phyloP scores from a whole-genome alignment of 305 asterid species.

The Fraxinus albicans region DNA sequence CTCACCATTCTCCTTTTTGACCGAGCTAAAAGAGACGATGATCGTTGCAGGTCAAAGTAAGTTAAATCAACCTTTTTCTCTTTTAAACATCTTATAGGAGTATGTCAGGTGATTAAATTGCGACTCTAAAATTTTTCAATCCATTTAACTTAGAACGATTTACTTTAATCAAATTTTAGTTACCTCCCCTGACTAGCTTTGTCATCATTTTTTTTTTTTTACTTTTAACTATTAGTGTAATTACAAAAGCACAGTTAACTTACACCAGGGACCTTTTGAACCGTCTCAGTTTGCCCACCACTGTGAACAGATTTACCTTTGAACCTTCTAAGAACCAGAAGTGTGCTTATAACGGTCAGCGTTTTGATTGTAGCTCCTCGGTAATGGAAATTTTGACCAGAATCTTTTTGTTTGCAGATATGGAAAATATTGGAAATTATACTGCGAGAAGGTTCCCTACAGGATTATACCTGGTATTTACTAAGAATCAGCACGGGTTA shows the following conservation, averaged over 20 bases:
- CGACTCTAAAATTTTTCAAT: not conserved
- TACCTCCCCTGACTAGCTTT: not conserved
- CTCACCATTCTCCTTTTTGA: slow-evolving; percentile 84
- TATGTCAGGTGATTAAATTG: not conserved
- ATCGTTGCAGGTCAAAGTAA: slow-evolving; percentile 91
- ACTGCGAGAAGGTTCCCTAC: slow-evolving; percentile 84
- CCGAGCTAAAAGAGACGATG: slow-evolving; percentile 89
- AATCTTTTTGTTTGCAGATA: slow-evolving; percentile 52
- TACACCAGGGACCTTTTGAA: not conserved
- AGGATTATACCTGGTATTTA: slow-evolving; percentile 71
- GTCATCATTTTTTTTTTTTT: not conserved
- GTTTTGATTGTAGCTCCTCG: not conserved
- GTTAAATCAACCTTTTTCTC: slow-evolving; percentile 19
- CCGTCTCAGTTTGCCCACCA: not conserved
- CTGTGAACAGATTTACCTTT: not conserved
- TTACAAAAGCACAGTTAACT: not conserved
- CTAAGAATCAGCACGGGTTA: slow-evolving; percentile 34
- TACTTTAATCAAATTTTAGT: not conserved
- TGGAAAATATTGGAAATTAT: slow-evolving; percentile 85
- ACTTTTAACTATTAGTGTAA: not conserved
- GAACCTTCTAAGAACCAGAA: not conserved
- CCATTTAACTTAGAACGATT: not conserved
- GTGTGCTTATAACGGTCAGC: not conserved
- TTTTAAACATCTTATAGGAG: not conserved
- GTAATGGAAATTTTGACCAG: slow-evolving; percentile 5